Percentiles rank a stretch among this genome's conserved stretches.
These are phyloP conservation scores for Neovahlkampfia damariscottae DNA, from an alignment of 78 protist genomes.

Conservation along the genomic window DNA sequence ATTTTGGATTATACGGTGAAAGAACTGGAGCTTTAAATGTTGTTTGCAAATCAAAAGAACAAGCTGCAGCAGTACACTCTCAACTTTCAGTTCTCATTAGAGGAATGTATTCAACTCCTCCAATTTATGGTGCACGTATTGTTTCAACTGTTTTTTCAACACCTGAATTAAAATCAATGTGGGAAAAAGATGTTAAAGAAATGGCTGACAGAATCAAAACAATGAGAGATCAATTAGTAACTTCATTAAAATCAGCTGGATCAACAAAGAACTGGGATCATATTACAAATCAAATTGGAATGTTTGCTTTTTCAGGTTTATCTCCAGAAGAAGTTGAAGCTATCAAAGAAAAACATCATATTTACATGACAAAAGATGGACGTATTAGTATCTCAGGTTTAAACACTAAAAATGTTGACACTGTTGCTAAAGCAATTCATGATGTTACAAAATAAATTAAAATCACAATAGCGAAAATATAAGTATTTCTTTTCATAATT, in stretches of 20 bases:
- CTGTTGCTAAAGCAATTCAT: conserved; percentile 20
- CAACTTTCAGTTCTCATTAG: conserved; percentile 50
- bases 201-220: conserved; percentile 80
- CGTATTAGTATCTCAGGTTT: conserved; percentile 18
- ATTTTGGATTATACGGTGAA: conserved; percentile 78
- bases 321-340: conserved; percentile 17
- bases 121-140: conserved; percentile 64
- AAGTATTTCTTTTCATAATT: too few species aligned
- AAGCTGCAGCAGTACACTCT: conserved; percentile 27
- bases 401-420: conserved; percentile 20
- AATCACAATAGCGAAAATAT: too few species aligned
- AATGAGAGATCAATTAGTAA: conserved; percentile 51
- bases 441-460: conserved; percentile 24
- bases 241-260: conserved; percentile 39
- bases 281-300: conserved; percentile 91
- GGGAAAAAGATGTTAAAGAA: conserved; percentile 50
- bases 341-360: conserved; percentile 1
- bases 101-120: conserved; percentile 68
- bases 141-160: conserved; percentile 28
- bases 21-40: conserved; percentile 55
- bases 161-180: neutral
- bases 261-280: conserved; percentile 81
- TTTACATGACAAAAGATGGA: conserved; percentile 21
- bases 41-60: conserved; percentile 16
- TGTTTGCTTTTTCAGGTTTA: conserved; percentile 94